These are phyloP conservation scores for Phytophthora pluvialis DNA, from an alignment of 352 stramenopile genomes.

Conservation along the genomic window DNA sequence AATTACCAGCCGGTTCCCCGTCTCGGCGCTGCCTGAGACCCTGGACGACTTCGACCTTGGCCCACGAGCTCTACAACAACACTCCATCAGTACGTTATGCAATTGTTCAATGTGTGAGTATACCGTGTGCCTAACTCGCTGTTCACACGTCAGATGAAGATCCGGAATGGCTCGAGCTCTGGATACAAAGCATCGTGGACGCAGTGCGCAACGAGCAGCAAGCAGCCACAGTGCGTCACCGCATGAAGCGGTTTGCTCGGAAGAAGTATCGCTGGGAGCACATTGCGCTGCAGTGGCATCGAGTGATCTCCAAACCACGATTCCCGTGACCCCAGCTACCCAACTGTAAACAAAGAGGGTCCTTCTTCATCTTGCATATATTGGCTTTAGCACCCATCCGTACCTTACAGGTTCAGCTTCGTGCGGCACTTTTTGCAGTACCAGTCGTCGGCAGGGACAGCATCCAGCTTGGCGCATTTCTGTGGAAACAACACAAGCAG, in stretches of 20 bases:
- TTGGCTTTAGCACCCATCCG: slow-evolving; percentile 20
- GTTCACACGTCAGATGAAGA: slow-evolving; percentile 23
- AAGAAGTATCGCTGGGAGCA: slow-evolving; percentile 56
- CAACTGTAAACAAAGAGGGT: neutral
- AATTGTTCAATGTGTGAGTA: neutral
- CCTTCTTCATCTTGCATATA: slow-evolving; percentile 28
- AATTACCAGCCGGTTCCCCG: slow-evolving; percentile 79
- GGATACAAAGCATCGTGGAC: slow-evolving; percentile 55
- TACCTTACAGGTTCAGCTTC: slow-evolving; percentile 44
- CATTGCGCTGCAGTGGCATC: slow-evolving; percentile 65
- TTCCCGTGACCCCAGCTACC: slow-evolving; percentile 11
- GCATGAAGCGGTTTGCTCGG: slow-evolving; percentile 71
- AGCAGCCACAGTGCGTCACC: slow-evolving; percentile 33
- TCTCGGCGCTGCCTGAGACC: slow-evolving; percentile 77
- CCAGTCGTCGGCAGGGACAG: slow-evolving; percentile 88
- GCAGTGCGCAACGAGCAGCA: slow-evolving; percentile 43
- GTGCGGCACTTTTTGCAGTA: slow-evolving; percentile 84
- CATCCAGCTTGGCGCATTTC: slow-evolving; percentile 86
- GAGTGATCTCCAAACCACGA: slow-evolving; percentile 41
- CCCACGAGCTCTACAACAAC: slow-evolving; percentile 38
- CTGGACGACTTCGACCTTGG: slow-evolving; percentile 77
- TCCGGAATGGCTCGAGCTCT: slow-evolving; percentile 56
- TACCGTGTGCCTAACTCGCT: neutral
- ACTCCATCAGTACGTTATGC: slow-evolving; percentile 27
- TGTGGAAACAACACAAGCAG: slow-evolving; percentile 34